Evolutionary conservation across 108 stramenopile genomes (phyloP), one percentile per base, ranked within the genome.

Genomic region (Cyclotella choctawhatcheeana): DNA sequence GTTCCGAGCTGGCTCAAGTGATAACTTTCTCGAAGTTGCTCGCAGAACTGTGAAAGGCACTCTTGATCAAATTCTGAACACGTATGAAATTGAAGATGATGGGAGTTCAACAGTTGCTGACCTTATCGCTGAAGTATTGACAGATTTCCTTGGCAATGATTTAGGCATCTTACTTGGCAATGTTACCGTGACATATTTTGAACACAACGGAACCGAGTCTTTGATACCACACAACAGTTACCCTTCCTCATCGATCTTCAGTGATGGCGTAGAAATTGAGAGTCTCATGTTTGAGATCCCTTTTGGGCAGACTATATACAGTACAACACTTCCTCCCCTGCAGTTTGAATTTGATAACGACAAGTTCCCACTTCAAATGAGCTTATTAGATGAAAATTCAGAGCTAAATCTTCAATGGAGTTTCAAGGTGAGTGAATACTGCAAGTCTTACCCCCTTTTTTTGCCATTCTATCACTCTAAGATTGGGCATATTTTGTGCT

Each of bases 271-370:
- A n/a, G 43, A 47, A 30, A 53, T 59, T 33, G 50, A 37, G 16
- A 67, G 65, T 16, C 30, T 79, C 32, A 67, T 67, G 77, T 81
- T 73, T 73, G 69, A 14, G 12, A 69, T 81, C 70, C 80, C 80
- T 4, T 63, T 77, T 51, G 76, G n/a, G n/a, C 37, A 40, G 37
- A 10, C 37, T n/a, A n/a, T n/a, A 6, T 40, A 40, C 12, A 40
- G 8, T 10, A 12, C 12, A 6, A 12, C 6, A 12, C 37, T 40
- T 10, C 37, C 37, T 40, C 37, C 37, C 37, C 12, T 40, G 37
- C 6, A 40, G 6, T 40, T 40, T 40, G 37, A 40, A 10, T 12
- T 40, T 40, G 37, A 12, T 40, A 12, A 12, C 12, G 37, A 40
- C 12, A 10, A 40, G 6, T 40, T 40, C 37, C 37, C 37, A 10